A percentile compares a stretch with the other conserved stretches of the same genome.
Conservation (phyloP, 2,329 filamentous ascomycete genomes). For the Bipolaris oryzae region DNA sequence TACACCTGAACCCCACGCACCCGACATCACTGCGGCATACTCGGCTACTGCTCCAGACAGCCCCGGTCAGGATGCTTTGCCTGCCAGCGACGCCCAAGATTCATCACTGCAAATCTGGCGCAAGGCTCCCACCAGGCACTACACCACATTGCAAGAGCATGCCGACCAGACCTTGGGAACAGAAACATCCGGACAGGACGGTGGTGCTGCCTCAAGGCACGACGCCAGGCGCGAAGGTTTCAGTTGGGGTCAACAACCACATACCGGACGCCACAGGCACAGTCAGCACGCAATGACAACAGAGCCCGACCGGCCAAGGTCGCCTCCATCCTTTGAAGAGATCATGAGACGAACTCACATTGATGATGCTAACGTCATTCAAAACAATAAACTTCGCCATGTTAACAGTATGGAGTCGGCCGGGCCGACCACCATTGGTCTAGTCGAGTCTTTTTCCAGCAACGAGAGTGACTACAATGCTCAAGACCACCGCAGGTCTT, state of each 20-base stretch:
- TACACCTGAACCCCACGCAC: constrained; percentile 7
- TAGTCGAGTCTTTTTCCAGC: neutral
- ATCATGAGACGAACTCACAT: constrained; percentile 22
- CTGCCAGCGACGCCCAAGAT: constrained; percentile 5
- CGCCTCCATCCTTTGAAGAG: constrained; percentile 31
- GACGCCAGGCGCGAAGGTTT: constrained; percentile 36
- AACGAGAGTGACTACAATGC: constrained; percentile 8
- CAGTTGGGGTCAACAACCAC: constrained; percentile 24
- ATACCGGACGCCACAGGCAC: constrained; percentile 11
- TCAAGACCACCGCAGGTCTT: constrained; percentile 26
- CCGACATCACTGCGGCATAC: constrained; percentile 11
- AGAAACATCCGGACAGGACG: constrained; percentile 1
- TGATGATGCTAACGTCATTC: constrained; percentile 17
- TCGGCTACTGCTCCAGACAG: constrained; percentile 1
- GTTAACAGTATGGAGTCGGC: constrained; percentile 20
- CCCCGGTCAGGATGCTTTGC: constrained; percentile 7
- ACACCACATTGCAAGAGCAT: constrained; percentile 37
- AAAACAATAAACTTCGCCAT: constrained; percentile 16
- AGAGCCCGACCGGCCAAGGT: constrained; percentile 8
- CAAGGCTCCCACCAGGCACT: constrained; percentile 23
- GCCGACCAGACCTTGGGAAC: constrained; percentile 20
- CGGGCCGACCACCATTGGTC: constrained; percentile 8
- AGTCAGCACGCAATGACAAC: constrained; percentile 23
- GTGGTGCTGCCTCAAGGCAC: constrained; percentile 21
- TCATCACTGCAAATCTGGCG: constrained; percentile 4